Evolutionary conservation across 805 yeast genomes (phyloP).

Genomic region (Hermanozyma aechmeae): DNA sequence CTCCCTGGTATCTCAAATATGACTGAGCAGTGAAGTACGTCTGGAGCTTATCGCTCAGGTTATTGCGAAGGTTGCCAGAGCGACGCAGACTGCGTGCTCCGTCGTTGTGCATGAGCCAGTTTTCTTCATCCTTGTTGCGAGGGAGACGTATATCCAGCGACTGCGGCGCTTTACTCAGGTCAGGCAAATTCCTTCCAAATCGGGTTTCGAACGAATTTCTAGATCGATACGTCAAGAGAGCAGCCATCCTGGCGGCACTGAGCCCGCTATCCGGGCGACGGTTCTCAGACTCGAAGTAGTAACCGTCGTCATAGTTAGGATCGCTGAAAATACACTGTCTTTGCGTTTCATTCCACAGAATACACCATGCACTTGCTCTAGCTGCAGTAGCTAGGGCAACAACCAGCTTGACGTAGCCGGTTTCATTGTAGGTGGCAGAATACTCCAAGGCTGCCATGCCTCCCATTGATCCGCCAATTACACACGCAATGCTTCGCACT

Average conservation of each 20-base stretch:
- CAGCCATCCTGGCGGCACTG: slow-evolving; percentile 97
- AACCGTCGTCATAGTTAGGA: slow-evolving; percentile 88
- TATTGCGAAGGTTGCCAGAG: too few species aligned
- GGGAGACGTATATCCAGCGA: slow-evolving; percentile 26
- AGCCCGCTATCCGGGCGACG: slow-evolving; percentile 74
- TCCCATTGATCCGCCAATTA: slow-evolving; percentile 98
- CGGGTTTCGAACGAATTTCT: slow-evolving; percentile 85
- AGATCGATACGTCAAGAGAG: slow-evolving; percentile 84
- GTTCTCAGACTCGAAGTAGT: slow-evolving; percentile 58
- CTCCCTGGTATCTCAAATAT: slow-evolving; percentile 88
- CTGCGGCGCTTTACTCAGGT: too few species aligned
- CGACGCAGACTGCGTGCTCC: slow-evolving; percentile 50
- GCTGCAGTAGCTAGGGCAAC: slow-evolving; percentile 92
- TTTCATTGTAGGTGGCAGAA: slow-evolving; percentile 52
- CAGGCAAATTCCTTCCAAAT: slow-evolving; percentile 68
- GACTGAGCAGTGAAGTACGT: slow-evolving; percentile 90
- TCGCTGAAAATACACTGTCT: slow-evolving; percentile 93
- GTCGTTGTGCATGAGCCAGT: slow-evolving; percentile 83
- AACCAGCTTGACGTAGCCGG: slow-evolving; percentile 55
- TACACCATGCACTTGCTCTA: slow-evolving; percentile 96
- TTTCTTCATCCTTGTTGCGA: slow-evolving; percentile 51
- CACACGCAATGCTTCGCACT: slow-evolving; percentile 72
- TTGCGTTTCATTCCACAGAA: slow-evolving; percentile 98
- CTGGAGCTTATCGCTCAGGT: slow-evolving; percentile 36
- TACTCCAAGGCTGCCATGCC: slow-evolving; percentile 94